A percentile compares a stretch with the other conserved stretches of the same genome.
Evolutionary conservation across 2,329 filamentous ascomycete species (phyloP).

Genomic region (Endocalyx cinctus): DNA sequence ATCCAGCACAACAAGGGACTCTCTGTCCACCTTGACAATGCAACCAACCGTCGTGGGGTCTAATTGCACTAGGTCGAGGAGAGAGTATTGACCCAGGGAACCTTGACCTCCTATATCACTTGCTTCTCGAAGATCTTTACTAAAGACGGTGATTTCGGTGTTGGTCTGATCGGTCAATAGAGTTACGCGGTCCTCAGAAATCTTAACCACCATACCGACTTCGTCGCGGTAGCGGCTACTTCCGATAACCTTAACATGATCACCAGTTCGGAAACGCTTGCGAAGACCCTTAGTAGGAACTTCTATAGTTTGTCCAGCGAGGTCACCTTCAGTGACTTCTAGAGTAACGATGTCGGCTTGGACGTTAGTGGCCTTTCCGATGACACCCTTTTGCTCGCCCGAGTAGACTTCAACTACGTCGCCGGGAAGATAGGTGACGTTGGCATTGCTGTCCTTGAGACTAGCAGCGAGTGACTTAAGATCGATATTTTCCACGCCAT

Average conservation of each 20-base stretch:
- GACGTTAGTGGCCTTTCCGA: slow-evolving; percentile 80
- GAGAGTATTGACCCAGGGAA: slow-evolving; percentile 79
- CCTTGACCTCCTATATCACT: slow-evolving; percentile 86
- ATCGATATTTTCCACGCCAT: slow-evolving; percentile 91
- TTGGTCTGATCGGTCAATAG: slow-evolving; percentile 89
- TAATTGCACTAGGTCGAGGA: slow-evolving; percentile 91
- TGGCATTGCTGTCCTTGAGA: slow-evolving; percentile 76
- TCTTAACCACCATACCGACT: slow-evolving; percentile 93
- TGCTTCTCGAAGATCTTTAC: slow-evolving; percentile 90
- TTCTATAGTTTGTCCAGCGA: slow-evolving; percentile 81
- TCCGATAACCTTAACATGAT: slow-evolving; percentile 98
- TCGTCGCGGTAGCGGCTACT: slow-evolving; percentile 93
- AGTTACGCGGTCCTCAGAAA: slow-evolving; percentile 87
- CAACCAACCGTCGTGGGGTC: slow-evolving; percentile 90
- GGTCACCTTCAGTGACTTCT: slow-evolving; percentile 74
- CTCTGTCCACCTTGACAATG: slow-evolving; percentile 90
- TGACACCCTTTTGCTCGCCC: slow-evolving; percentile 88
- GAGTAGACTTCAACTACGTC: slow-evolving; percentile 96
- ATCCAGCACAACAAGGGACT: slow-evolving; percentile 84
- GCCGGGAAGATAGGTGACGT: slow-evolving; percentile 82
- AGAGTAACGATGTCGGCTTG: slow-evolving; percentile 90
- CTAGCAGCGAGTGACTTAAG: slow-evolving; percentile 86
- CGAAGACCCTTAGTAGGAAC: slow-evolving; percentile 88
- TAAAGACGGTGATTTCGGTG: slow-evolving; percentile 94
- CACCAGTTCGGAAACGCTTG: slow-evolving; percentile 88